Evolutionary conservation across 257 asterid genomes (phyloP).

Genomic region (Nicotiana benthamiana): DNA sequence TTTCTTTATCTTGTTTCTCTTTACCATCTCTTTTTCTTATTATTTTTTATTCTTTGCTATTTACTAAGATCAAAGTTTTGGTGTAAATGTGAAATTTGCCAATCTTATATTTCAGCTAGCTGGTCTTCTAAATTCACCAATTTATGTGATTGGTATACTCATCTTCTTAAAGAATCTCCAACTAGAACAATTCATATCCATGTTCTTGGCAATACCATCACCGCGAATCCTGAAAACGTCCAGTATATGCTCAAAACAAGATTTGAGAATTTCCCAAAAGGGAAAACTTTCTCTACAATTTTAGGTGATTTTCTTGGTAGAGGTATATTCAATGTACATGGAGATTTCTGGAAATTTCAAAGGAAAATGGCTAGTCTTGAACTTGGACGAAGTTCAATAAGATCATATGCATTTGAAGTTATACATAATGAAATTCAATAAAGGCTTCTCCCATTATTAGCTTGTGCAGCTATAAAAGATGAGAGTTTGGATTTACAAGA

Average conservation of each 20-base stretch:
- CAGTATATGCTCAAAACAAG: constrained; percentile 35
- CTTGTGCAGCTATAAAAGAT: neutral
- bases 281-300: constrained; percentile 32
- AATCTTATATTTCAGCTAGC: constrained; percentile 29
- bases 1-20: neutral
- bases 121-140: constrained; percentile 42
- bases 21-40: neutral
- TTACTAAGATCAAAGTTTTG: constrained; percentile 13
- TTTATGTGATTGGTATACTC: constrained; percentile 76
- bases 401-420: constrained; percentile 30
- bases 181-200: constrained; percentile 49
- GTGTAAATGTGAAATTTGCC: constrained; percentile 54
- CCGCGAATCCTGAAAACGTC: constrained; percentile 34
- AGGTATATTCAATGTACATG: constrained; percentile 42
- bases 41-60: constrained; percentile 12
- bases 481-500: constrained; percentile 34
- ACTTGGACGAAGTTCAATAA: constrained; percentile 18
- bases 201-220: constrained; percentile 50
- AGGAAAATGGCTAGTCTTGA: constrained; percentile 33
- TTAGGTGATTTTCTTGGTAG: constrained; percentile 39
- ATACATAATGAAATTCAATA: constrained; percentile 23
- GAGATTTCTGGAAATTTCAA: constrained; percentile 36
- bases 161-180: constrained; percentile 49
- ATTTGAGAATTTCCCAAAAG: constrained; percentile 38
- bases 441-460: constrained; percentile 30